Evolutionary conservation across 2,329 filamentous ascomycete species (phyloP).

Genomic region (Penicillium sp.): DNA sequence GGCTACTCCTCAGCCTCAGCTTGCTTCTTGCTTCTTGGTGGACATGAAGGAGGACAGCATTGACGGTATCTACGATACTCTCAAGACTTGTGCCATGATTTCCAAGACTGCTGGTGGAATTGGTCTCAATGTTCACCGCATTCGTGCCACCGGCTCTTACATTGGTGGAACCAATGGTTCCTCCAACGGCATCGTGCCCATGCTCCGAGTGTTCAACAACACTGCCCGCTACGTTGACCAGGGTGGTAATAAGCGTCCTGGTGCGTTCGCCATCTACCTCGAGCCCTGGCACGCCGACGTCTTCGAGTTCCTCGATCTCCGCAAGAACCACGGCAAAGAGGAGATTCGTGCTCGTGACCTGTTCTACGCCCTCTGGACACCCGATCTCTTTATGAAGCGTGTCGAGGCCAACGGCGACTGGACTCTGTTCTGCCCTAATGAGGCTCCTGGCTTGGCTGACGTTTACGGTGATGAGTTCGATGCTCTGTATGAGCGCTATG

Average conservation of each 20-base stretch:
- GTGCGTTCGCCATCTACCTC: constrained; percentile 96
- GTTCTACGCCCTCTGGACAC: constrained; percentile 97
- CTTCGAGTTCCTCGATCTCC: constrained; percentile 92
- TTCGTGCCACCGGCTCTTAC: constrained; percentile 94
- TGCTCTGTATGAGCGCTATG: constrained; percentile 84
- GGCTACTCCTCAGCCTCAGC: constrained; percentile 86
- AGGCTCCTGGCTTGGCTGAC: constrained; percentile 90
- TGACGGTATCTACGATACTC: constrained; percentile 96
- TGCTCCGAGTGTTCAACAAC: constrained; percentile 99
- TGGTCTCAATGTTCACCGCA: constrained; percentile 91
- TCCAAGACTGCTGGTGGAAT: constrained; percentile 99
- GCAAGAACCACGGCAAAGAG: constrained; percentile 99
- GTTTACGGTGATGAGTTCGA: constrained; percentile 98
- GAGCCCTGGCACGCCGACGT: constrained; percentile 99
- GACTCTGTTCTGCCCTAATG: constrained; percentile 97
- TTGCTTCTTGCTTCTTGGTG: constrained; percentile 97
- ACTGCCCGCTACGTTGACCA: constrained; percentile 98
- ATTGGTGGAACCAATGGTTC: constrained; percentile 97
- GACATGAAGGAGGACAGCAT: constrained; percentile 99
- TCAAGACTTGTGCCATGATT: constrained; percentile 99
- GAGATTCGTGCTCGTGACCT: constrained; percentile 94
- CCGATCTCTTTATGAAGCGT: constrained; percentile 99
- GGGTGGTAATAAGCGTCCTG: constrained; percentile 97
- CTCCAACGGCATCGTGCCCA: constrained; percentile 93
- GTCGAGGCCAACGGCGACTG: constrained; percentile 94